Conservation (phyloP, 352 stramenopile genomes). For the Plasmopara viticola region DNA sequence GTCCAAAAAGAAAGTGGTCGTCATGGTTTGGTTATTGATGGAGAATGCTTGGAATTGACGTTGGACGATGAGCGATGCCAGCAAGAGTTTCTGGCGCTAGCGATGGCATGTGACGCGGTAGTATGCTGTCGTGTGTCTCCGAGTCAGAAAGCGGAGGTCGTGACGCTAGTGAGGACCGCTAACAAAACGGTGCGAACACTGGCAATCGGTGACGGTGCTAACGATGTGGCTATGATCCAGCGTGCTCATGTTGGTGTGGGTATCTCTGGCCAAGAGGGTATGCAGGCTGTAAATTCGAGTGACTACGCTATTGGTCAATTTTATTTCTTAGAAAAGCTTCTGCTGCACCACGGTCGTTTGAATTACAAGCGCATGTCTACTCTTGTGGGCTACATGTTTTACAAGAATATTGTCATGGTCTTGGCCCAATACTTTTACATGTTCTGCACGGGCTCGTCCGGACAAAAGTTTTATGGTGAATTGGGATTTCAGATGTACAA, state of each 20-base stretch:
- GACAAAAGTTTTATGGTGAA: slow-evolving; percentile 79
- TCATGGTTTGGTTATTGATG: slow-evolving; percentile 63
- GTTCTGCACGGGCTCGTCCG: slow-evolving; percentile 89
- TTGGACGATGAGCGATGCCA: slow-evolving; percentile 48
- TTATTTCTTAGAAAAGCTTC: slow-evolving; percentile 88
- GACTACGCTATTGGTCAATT: slow-evolving; percentile 99
- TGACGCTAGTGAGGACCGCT: slow-evolving; percentile 48
- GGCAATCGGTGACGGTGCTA: slow-evolving; percentile 90
- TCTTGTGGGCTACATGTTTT: slow-evolving; percentile 96
- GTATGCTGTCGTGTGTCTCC: slow-evolving; percentile 80
- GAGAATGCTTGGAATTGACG: slow-evolving; percentile 60
- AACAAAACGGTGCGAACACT: slow-evolving; percentile 67
- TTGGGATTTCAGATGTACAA: slow-evolving; percentile 88
- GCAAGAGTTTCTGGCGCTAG: slow-evolving; percentile 57
- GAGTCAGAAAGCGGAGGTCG: slow-evolving; percentile 76
- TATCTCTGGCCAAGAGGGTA: slow-evolving; percentile 88
- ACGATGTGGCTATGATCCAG: slow-evolving; percentile 95
- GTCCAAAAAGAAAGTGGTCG: slow-evolving; percentile 21
- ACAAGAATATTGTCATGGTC: slow-evolving; percentile 96
- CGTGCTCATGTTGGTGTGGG: slow-evolving; percentile 86
- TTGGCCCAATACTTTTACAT: slow-evolving; percentile 88
- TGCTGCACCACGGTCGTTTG: slow-evolving; percentile 96
- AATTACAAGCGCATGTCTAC: slow-evolving; percentile 95
- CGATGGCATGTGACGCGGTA: slow-evolving; percentile 65
- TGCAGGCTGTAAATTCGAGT: slow-evolving; percentile 94